Evolutionary conservation across 139 green algal genomes (phyloP).

Genomic region (Chloropicon primus): DNA sequence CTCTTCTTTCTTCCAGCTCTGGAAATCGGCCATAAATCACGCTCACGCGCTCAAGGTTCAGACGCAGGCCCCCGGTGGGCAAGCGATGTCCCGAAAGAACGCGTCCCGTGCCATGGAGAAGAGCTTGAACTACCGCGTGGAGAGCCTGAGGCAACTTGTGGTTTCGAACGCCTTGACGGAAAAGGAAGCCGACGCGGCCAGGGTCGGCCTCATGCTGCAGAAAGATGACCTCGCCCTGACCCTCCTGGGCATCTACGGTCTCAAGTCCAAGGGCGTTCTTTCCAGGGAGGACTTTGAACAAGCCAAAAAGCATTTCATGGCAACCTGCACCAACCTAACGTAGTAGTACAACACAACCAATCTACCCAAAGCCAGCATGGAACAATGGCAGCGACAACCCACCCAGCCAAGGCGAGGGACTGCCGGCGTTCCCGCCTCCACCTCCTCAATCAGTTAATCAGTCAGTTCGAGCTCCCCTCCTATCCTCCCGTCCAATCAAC

Average conservation of each 20-base stretch:
- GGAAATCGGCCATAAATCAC: not conserved
- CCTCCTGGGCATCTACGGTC: not conserved
- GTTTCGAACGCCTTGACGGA: not conserved
- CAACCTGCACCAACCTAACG: not conserved
- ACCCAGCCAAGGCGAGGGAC: too few relatives aligned
- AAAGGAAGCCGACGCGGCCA: not conserved
- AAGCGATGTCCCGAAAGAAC: not conserved
- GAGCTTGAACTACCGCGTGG: not conserved
- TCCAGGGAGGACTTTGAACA: not conserved
- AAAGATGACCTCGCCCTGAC: not conserved
- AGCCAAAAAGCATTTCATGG: not conserved
- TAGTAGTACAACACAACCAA: too few relatives aligned
- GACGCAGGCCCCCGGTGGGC: not conserved
- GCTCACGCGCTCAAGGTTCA: not conserved
- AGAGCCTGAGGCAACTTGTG: not conserved
- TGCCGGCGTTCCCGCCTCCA: too few relatives aligned
- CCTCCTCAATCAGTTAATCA: too few relatives aligned
- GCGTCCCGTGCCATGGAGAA: not conserved
- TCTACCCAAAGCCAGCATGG: too few relatives aligned
- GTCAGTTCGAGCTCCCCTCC: too few relatives aligned
- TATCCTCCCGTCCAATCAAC: too few relatives aligned
- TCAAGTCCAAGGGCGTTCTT: not conserved
- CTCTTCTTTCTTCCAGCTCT: too few relatives aligned
- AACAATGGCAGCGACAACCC: too few relatives aligned
- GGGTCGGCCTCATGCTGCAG: not conserved